These are phyloP conservation scores for Phaffomyces opuntiae DNA, from an alignment of 805 yeast species.

Conservation along the genomic window DNA sequence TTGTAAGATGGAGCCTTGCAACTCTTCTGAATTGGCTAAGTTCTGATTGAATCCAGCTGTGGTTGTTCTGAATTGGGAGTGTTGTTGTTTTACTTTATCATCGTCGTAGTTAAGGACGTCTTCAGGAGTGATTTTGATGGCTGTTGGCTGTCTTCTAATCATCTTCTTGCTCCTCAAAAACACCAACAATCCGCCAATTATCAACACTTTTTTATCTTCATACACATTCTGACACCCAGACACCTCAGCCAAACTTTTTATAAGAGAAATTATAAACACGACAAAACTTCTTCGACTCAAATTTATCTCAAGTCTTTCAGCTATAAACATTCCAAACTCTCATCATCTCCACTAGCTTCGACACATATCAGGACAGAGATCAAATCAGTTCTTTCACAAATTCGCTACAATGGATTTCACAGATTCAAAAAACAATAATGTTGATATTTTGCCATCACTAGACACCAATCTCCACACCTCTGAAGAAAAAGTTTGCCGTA, in stretches of 20 bases:
- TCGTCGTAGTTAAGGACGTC: slow-evolving; percentile 40
- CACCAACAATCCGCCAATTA: too few relatives aligned
- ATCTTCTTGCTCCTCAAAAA: slow-evolving; percentile 24
- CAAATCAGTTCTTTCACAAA: too few relatives aligned
- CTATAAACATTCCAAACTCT: too few relatives aligned
- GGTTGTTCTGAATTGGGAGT: not conserved
- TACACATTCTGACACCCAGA: too few relatives aligned
- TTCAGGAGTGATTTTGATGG: slow-evolving; percentile 58
- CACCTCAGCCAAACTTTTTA: too few relatives aligned
- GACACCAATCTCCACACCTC: not conserved
- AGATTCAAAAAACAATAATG: not conserved
- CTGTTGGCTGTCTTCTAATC: slow-evolving; percentile 70
- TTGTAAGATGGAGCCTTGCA: slow-evolving; percentile 8
- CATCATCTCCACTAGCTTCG: too few relatives aligned
- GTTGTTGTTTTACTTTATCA: slow-evolving; percentile 13
- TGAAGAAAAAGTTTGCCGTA: slow-evolving; percentile 65
- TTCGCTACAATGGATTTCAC: not conserved
- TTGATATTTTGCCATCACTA: not conserved
- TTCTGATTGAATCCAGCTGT: slow-evolving; percentile 14
- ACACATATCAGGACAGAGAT: too few relatives aligned
- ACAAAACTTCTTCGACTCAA: too few relatives aligned
- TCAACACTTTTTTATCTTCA: too few relatives aligned
- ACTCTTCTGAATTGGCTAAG: slow-evolving; percentile 3
- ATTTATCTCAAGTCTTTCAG: too few relatives aligned
- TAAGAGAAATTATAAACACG: too few relatives aligned